A percentile compares a stretch with the other conserved stretches of the same genome.
Conservation (phyloP, 768 basidiomycete genomes). For the Strobilomyces echinocephalus region DNA sequence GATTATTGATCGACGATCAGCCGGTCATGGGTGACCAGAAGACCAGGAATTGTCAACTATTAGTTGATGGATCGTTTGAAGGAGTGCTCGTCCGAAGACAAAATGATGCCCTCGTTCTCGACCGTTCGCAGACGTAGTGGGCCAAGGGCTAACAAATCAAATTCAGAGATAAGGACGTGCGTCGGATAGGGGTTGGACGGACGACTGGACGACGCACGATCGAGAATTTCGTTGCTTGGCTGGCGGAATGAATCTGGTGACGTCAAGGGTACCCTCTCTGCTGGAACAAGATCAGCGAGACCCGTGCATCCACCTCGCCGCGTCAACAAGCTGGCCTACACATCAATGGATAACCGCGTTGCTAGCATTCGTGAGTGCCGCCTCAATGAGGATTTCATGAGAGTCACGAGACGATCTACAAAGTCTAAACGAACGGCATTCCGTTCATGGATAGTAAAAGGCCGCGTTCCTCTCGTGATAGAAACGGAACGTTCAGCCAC, state of each 20-base stretch:
- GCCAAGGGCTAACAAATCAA: conserved; percentile 42
- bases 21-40: conserved; percentile 52
- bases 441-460: not conserved
- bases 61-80: conserved; percentile 62
- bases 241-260: conserved; percentile 15
- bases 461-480: not conserved
- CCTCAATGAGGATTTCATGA: conserved; percentile 6
- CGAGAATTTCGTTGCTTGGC: conserved; percentile 33
- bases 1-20: conserved; percentile 51
- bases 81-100: conserved; percentile 45
- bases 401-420: conserved; percentile 13
- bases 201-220: conserved; percentile 35
- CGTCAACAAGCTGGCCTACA: conserved; percentile 11
- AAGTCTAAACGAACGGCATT: not conserved
- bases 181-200: conserved; percentile 6
- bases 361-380: conserved; percentile 4
- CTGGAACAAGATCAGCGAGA: conserved; percentile 1
- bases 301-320: conserved; percentile 13
- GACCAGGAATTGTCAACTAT: conserved; percentile 40
- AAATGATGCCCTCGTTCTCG: conserved; percentile 42
- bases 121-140: conserved; percentile 45
- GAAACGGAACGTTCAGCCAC: not conserved
- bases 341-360: conserved; percentile 6
- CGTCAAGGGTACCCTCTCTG: conserved; percentile 1
- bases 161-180: conserved; percentile 9